Base-by-base conservation (phyloP, 768 basidiomycete species). In the Macrocybe gigantea region DNA sequence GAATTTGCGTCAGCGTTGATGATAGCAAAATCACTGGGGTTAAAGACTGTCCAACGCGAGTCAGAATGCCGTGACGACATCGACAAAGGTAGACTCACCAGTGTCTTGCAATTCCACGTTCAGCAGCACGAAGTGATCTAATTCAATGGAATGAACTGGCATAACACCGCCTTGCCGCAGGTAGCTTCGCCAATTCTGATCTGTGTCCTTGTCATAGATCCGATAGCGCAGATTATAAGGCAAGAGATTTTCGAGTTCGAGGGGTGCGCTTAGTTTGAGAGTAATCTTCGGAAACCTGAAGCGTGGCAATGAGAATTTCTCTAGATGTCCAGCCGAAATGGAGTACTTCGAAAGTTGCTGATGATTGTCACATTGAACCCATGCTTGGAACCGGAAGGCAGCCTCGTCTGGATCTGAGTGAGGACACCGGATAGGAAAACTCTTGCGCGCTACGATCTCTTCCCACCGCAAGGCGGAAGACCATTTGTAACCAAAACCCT, bases 401-500 rank as follows among this genome's bases (percentile, higher is more conserved):
- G 91, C 87, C 60, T 98, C 94, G 38, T 73, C 73, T 1, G 82
- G 70, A 55, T 93, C 83, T 31, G 79, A 74, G 58, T 94, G 91
- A 39, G 87, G 82, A 64, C 96, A 99, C 38, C 79, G 83, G 47
- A 98, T 76, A 1, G 89, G 86, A 38, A 94, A 82, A 38, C 69
- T 79, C 59, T 71, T 80, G 53, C 72, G 79, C 2, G 77, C 65
- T 15, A 93, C 69, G 1, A 99, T 70, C 54, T 96, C 93, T 56
- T 96, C 91, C 79, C 93, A 94, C 44, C 88, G 82, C 36, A 94
- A 78, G 3, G 93, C 80, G 38, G 78, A 67, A 40, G 88, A 93
- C 94, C 94, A 98, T 58, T 82, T 85, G 67, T 96, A 97, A 13
- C 93, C 93, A 59, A 98, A 97, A 11, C 96, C 96, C 64, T 92